Percentiles rank a stretch among this genome's conserved stretches.
Evolutionary conservation across 306 rosid genomes (phyloP).

Genomic region (Sicyos edulis): DNA sequence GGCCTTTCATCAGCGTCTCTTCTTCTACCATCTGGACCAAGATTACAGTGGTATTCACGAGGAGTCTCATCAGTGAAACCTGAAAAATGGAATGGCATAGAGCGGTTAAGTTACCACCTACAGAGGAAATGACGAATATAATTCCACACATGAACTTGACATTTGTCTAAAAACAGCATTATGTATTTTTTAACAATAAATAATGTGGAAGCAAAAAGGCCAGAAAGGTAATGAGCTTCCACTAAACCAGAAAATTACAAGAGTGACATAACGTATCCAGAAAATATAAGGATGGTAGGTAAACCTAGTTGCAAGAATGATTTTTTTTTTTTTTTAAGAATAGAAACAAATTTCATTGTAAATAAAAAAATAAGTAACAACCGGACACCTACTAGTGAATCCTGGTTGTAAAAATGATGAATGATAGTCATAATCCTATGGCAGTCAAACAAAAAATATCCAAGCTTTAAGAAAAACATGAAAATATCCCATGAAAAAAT

Average conservation of each 20-base stretch:
- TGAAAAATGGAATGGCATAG: conserved; percentile 30
- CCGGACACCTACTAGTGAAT: too few species aligned
- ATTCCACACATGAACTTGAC: conserved; percentile 8
- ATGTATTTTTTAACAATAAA: conserved; percentile 1
- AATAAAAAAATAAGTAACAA: too few species aligned
- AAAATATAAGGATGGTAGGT: not conserved
- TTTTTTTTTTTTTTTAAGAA: too few species aligned
- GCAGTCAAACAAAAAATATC: conserved; percentile 4
- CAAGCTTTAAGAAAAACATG: conserved; percentile 20
- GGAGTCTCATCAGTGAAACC: conserved; percentile 99
- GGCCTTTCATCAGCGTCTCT: conserved; percentile 98
- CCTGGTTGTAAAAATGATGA: not conserved
- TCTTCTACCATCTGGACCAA: conserved; percentile 97
- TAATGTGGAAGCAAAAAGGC: not conserved
- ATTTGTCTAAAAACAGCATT: not conserved
- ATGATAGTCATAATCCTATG: not conserved
- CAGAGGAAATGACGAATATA: conserved; percentile 6
- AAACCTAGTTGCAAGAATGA: not conserved
- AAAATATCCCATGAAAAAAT: conserved; percentile 3
- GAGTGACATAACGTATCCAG: not conserved
- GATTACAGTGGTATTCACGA: conserved; percentile 94
- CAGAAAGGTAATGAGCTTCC: not conserved
- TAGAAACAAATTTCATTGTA: too few species aligned
- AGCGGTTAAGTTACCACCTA: not conserved
- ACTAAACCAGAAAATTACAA: conserved; percentile 11